Conservation (phyloP, 2,329 filamentous ascomycete species). For the Chrysoporthe puriensis region DNA sequence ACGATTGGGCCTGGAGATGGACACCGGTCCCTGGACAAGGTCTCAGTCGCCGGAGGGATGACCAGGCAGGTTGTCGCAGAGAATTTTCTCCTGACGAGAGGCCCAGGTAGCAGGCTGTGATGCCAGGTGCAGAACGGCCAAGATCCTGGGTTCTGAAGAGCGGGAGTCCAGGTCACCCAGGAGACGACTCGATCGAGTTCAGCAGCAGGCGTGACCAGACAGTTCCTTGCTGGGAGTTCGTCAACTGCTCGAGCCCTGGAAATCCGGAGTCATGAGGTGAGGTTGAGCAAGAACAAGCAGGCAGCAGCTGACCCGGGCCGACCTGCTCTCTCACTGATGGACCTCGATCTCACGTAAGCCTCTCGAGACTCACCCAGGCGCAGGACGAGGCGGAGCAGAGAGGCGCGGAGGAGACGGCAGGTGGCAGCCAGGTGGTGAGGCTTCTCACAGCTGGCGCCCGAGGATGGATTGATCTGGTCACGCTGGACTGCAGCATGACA, state of each 20-base stretch:
- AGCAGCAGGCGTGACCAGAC: slow-evolving; percentile 14
- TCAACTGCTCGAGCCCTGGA: slow-evolving; percentile 15
- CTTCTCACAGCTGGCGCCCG: slow-evolving; percentile 3
- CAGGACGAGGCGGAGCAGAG: no score
- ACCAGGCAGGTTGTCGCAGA: background rate
- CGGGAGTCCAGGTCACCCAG: slow-evolving; percentile 11
- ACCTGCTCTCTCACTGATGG: background rate
- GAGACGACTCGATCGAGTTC: slow-evolving; percentile 6
- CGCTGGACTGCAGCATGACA: background rate
- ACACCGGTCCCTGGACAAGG: background rate
- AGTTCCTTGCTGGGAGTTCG: background rate
- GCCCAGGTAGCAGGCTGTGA: background rate
- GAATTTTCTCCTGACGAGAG: background rate
- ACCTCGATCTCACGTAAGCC: slow-evolving; percentile 15
- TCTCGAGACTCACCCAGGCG: background rate
- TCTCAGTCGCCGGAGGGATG: background rate
- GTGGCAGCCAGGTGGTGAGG: slow-evolving; percentile 5
- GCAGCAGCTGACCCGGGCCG: slow-evolving; percentile 20
- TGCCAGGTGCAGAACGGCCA: background rate
- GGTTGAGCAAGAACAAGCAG: slow-evolving; percentile 16
- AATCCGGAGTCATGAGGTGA: slow-evolving; percentile 17
- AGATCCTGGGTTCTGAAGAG: background rate
- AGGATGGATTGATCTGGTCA: background rate
- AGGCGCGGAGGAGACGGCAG: background rate
- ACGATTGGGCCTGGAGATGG: background rate